Evolutionary conservation across 257 asterid genomes (phyloP).

Genomic region (Penstemon eatonii): DNA sequence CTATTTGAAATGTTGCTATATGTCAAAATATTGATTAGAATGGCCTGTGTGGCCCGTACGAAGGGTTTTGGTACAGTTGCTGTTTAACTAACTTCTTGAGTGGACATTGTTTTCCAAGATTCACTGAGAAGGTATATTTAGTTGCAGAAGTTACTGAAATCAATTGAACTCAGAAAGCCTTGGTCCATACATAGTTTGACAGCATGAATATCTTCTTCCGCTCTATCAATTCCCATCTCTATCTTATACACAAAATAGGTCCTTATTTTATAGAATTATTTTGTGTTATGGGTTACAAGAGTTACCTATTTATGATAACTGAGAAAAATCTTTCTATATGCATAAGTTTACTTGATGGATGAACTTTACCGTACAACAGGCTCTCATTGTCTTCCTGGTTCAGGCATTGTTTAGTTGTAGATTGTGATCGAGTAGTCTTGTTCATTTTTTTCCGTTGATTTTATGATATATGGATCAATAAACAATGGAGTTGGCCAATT

Average conservation of each 20-base stretch:
- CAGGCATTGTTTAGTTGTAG: conserved; percentile 7
- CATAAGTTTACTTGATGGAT: neutral
- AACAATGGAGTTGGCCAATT: conserved; percentile 20
- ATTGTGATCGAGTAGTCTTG: conserved; percentile 7
- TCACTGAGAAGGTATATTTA: conserved; percentile 17
- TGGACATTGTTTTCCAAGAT: neutral
- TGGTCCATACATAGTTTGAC: conserved; percentile 1
- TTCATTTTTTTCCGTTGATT: conserved; percentile 14
- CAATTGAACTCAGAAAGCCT: conserved; percentile 2
- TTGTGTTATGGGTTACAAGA: conserved; percentile 7
- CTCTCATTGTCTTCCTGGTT: conserved; percentile 8
- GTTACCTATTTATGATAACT: neutral
- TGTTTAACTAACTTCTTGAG: conserved; percentile 16
- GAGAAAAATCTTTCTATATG: conserved; percentile 18
- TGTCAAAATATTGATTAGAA: neutral
- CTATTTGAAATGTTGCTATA: conserved; percentile 25
- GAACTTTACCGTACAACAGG: conserved; percentile 18
- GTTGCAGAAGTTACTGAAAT: conserved; percentile 19
- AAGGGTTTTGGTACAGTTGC: conserved; percentile 1
- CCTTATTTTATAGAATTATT: conserved; percentile 9
- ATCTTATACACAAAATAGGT: neutral
- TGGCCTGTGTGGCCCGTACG: neutral
- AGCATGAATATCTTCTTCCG: neutral
- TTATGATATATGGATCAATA: conserved; percentile 11
- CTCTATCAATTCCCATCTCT: conserved; percentile 13